Evolutionary conservation across 352 stramenopile species (phyloP).

Genomic region (Ophiocytium majus): DNA sequence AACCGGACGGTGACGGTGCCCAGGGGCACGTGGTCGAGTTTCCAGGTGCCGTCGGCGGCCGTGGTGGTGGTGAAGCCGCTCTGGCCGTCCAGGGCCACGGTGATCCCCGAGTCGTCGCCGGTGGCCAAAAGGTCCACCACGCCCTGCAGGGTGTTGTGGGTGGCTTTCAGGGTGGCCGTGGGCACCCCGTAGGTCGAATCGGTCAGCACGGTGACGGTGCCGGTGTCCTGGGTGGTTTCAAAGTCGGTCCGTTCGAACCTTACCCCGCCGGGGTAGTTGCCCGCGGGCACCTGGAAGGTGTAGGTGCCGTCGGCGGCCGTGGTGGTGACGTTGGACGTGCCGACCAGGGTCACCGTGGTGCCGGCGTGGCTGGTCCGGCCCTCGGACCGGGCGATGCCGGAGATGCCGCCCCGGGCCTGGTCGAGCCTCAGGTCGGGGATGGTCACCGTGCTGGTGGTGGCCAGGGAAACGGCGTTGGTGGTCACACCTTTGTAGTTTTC

Average conservation of each 20-base stretch:
- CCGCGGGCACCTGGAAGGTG: too few relatives aligned
- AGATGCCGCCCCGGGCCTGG: constrained; percentile 73
- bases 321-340: too few relatives aligned
- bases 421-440: constrained; percentile 73
- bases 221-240: constrained; percentile 72
- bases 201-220: constrained; percentile 72
- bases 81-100: too few relatives aligned
- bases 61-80: too few relatives aligned
- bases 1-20: constrained; percentile 72
- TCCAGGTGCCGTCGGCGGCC: constrained; percentile 74
- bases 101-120: too few relatives aligned
- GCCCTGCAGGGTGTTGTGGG: constrained; percentile 78
- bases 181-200: constrained; percentile 73
- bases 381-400: constrained; percentile 74
- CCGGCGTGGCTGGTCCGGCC: constrained; percentile 68
- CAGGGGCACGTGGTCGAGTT: constrained; percentile 72
- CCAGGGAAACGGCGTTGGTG: too few relatives aligned
- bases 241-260: constrained; percentile 83
- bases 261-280: constrained; percentile 70
- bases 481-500: constrained; percentile 77
- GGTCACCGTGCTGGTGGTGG: constrained; percentile 68
- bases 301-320: too few relatives aligned
- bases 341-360: too few relatives aligned
- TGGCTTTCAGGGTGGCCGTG: constrained; percentile 79
- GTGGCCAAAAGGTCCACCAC: too few relatives aligned